Base-by-base conservation (phyloP, 257 asterid species). In the Buddleja alternifolia region DNA sequence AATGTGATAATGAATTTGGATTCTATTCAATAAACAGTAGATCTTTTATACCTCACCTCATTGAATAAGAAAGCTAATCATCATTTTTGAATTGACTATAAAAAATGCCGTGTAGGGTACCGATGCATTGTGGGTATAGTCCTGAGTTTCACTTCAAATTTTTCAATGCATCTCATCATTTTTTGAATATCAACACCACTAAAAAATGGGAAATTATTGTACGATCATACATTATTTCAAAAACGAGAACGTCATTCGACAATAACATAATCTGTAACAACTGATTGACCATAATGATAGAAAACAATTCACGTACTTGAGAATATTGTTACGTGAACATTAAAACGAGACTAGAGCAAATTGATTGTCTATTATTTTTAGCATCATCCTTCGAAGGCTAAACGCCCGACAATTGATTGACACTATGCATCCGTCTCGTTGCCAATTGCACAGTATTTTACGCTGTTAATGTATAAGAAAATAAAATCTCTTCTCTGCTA, bases 31-130 rank as follows among this genome's bases (percentile, higher is more conserved):
- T n/a, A n/a, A n/a, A n/a, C n/a, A n/a, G n/a, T n/a, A n/a, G n/a
- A n/a, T n/a, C n/a, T n/a, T n/a, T n/a, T n/a, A n/a, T n/a, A n/a
- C n/a, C n/a, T n/a, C n/a, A n/a, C n/a, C n/a, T n/a, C n/a, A n/a
- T n/a, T n/a, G n/a, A n/a, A 46, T 16, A n/a, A 0, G 6, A 46
- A 16, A 46, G 46, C 50, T 61, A 47, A 71, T 71, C 58, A 71
- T 62, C 7, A 25, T 0, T 21, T 37, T 53, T 25, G 36, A 61
- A 62, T 62, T 59, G 40, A 4, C 32, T 63, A 19, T 19, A 42
- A 40, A 62, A 44, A 62, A 61, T 53, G 46, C 63, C 70, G 76
- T 40, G 76, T 71, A 62, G 76, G 76, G 76, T 17, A 61, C 46
- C 70, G n/a, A 52, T 51, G 57, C 64, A 70, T 1, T 46, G 12